Conservation (phyloP, 2,329 filamentous ascomycete genomes). For the Phaeosphaeriaceae sp. region DNA sequence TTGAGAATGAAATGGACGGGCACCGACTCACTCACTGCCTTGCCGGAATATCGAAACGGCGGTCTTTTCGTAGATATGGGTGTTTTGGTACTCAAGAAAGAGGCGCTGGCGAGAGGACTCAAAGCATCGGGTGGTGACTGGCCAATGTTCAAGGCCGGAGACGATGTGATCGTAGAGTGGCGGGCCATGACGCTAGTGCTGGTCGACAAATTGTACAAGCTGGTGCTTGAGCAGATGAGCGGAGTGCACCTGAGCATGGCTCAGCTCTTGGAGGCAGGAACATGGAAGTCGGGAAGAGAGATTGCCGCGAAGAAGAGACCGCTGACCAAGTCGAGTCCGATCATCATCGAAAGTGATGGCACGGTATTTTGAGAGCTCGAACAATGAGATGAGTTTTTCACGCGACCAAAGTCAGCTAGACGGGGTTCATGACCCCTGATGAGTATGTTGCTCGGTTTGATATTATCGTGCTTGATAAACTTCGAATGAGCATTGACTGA, state of each 20-base stretch:
- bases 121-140: conserved; percentile 72
- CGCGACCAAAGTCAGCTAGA: too few species aligned
- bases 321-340: conserved; percentile 36
- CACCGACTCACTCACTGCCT: conserved; percentile 81
- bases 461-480: too few species aligned
- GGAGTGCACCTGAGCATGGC: conserved; percentile 76
- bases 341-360: conserved; percentile 40
- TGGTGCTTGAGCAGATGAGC: conserved; percentile 74
- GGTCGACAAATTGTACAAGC: conserved; percentile 71
- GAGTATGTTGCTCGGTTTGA: too few species aligned
- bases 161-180: conserved; percentile 82
- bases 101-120: conserved; percentile 72
- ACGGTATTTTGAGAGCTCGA: conserved; percentile 31
- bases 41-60: conserved; percentile 92
- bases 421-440: too few species aligned
- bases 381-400: too few species aligned
- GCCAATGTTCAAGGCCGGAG: conserved; percentile 73
- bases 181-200: conserved; percentile 76
- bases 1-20: conserved; percentile 82
- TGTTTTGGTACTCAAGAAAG: conserved; percentile 74
- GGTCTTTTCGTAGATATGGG: conserved; percentile 87
- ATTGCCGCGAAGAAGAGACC: conserved; percentile 32
- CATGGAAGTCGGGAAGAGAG: conserved; percentile 74
- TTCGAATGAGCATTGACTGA: too few species aligned
- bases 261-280: conserved; percentile 91